Conservation (phyloP, 768 basidiomycete genomes). For the Hydnomerulius pinastri region DNA sequence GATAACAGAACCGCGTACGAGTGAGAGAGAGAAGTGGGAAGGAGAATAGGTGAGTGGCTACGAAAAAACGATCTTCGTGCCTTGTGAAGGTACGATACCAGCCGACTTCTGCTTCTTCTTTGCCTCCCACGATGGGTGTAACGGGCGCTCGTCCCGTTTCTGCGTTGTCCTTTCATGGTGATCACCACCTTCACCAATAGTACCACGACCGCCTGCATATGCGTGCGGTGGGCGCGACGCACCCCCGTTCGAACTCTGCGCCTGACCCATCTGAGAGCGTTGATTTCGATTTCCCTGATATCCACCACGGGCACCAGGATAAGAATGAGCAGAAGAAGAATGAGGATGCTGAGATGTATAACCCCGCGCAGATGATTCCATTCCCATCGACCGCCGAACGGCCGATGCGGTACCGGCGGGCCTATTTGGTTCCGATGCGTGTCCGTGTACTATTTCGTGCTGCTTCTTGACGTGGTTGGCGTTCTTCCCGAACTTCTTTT, state of each 20-base stretch:
- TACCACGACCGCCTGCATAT: too few relatives aligned
- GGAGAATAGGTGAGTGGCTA: slow-evolving; percentile 7
- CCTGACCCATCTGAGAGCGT: background rate
- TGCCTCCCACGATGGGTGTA: slow-evolving; percentile 98
- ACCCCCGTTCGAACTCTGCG: background rate
- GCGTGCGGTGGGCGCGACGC: background rate
- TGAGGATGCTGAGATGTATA: too few relatives aligned
- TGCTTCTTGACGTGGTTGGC: slow-evolving; percentile 89
- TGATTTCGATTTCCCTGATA: background rate
- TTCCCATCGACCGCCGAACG: slow-evolving; percentile 21
- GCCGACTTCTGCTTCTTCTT: slow-evolving; percentile 74
- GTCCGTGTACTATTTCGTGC: slow-evolving; percentile 25
- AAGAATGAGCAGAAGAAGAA: background rate
- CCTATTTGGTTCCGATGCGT: slow-evolving; percentile 14
- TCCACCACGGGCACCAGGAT: background rate
- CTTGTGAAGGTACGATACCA: slow-evolving; percentile 66
- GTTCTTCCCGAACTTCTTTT: slow-evolving; percentile 89
- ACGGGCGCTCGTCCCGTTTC: slow-evolving; percentile 30
- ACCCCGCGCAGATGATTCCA: slow-evolving; percentile 4
- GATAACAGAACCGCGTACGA: too few relatives aligned
- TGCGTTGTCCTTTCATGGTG: too few relatives aligned
- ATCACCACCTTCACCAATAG: too few relatives aligned
- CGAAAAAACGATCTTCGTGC: slow-evolving; percentile 80
- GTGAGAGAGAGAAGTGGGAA: too few relatives aligned
- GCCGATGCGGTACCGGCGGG: slow-evolving; percentile 8